Evolutionary conservation across 306 rosid genomes (phyloP).

Genomic region (Vicia sativa): DNA sequence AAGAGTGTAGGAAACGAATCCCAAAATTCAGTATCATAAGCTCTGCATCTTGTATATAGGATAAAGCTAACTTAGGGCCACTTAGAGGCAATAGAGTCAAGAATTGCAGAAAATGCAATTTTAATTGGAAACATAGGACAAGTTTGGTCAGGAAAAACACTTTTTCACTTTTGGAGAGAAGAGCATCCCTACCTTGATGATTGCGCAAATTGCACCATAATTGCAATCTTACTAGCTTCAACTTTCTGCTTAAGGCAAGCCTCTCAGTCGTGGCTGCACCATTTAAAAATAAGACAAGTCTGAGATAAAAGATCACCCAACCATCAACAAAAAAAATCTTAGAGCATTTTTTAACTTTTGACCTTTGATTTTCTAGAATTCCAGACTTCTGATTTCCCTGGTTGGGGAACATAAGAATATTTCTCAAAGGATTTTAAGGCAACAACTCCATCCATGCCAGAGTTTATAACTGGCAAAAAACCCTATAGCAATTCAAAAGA

Average conservation of each 20-base stretch:
- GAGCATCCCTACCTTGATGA: constrained; percentile 25
- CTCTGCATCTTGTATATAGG: neutral
- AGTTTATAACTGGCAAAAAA: constrained; percentile 39
- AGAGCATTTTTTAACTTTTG: constrained; percentile 23
- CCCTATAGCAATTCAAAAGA: constrained; percentile 50
- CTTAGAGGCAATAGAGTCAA: neutral
- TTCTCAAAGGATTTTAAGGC: constrained; percentile 55
- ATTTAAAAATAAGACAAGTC: constrained; percentile 37
- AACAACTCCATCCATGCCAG: constrained; percentile 39
- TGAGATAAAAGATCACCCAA: constrained; percentile 25
- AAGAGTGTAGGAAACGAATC: constrained; percentile 3
- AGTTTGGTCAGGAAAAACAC: neutral
- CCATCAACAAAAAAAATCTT: constrained; percentile 15
- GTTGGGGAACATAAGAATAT: constrained; percentile 48
- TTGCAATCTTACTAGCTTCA: constrained; percentile 29
- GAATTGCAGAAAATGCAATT: neutral
- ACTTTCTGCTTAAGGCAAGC: constrained; percentile 25
- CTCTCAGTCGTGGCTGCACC: constrained; percentile 49
- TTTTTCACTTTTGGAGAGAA: constrained; percentile 24
- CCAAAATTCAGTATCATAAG: constrained; percentile 2
- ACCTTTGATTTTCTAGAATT: constrained; percentile 76
- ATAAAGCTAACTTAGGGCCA: neutral
- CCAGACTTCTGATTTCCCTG: constrained; percentile 54
- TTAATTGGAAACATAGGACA: neutral
- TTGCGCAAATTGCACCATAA: constrained; percentile 16